Conservation (phyloP, 2,329 filamentous ascomycete species). For the Lizonia empirigonia region DNA sequence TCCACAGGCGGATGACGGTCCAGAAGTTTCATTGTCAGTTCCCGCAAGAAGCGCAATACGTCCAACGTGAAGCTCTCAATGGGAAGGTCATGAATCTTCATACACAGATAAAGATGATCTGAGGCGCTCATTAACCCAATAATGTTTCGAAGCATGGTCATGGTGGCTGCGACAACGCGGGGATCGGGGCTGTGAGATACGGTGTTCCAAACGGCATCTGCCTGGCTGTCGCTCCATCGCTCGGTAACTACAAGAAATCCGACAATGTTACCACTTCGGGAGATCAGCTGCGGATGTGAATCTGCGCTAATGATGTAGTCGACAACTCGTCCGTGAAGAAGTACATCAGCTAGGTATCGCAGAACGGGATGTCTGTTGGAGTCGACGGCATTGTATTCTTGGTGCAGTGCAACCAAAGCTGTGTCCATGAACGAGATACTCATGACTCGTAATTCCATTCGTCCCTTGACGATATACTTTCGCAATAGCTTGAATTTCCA, state of each 20-base stretch:
- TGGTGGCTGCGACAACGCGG: slow-evolving; percentile 78
- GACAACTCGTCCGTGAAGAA: slow-evolving; percentile 73
- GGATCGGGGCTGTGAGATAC: slow-evolving; percentile 82
- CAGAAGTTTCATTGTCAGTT: slow-evolving; percentile 31
- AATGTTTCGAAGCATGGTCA: slow-evolving; percentile 66
- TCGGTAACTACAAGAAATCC: slow-evolving; percentile 83
- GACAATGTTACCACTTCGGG: slow-evolving; percentile 79
- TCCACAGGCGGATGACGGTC: slow-evolving; percentile 17
- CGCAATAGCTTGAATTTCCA: slow-evolving; percentile 74
- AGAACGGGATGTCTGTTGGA: slow-evolving; percentile 60
- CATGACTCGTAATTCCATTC: slow-evolving; percentile 87
- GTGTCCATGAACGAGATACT: slow-evolving; percentile 76
- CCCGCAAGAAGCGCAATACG: slow-evolving; percentile 39
- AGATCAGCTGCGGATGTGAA: slow-evolving; percentile 89
- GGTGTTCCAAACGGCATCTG: slow-evolving; percentile 83
- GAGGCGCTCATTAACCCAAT: slow-evolving; percentile 51
- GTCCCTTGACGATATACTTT: slow-evolving; percentile 77
- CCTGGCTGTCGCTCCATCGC: slow-evolving; percentile 72
- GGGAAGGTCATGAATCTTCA: slow-evolving; percentile 64
- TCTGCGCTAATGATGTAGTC: slow-evolving; percentile 89
- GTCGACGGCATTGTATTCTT: slow-evolving; percentile 54
- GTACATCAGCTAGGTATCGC: slow-evolving; percentile 69
- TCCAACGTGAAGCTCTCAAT: slow-evolving; percentile 39
- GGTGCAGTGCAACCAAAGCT: slow-evolving; percentile 69
- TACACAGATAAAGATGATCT: slow-evolving; percentile 65